A percentile compares a stretch with the other conserved stretches of the same genome.
phyloP scores from a whole-genome alignment of 345 rosid species.

The Linum trigynum region DNA sequence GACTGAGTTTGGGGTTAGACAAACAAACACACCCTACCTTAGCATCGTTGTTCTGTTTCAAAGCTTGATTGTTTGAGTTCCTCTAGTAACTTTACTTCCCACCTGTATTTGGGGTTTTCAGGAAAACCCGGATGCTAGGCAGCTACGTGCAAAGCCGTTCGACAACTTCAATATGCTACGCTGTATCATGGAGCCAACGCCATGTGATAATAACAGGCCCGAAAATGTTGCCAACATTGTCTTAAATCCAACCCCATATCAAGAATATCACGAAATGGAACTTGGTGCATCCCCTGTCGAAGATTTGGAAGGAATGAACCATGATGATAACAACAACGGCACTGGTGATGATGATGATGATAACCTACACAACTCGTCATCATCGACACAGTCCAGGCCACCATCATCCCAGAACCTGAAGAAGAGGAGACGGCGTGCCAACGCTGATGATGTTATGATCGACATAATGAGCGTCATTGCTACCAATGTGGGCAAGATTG shows the following conservation, averaged over 20 bases:
- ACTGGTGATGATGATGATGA: not conserved
- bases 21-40: too few relatives aligned
- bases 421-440: slow-evolving; percentile 1
- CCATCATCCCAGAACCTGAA: slow-evolving; percentile 5
- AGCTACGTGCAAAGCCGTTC: slow-evolving; percentile 5
- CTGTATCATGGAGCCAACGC: slow-evolving; percentile 11
- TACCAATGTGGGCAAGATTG: slow-evolving; percentile 12
- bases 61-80: too few relatives aligned
- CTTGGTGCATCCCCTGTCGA: not conserved
- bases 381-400: slow-evolving; percentile 11
- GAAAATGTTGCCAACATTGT: slow-evolving; percentile 1
- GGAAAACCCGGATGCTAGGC: slow-evolving; percentile 10
- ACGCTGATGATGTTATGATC: slow-evolving; percentile 2
- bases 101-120: not conserved
- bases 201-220: not conserved
- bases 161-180: slow-evolving; percentile 5
- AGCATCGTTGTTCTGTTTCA: too few relatives aligned
- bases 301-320: slow-evolving; percentile 7
- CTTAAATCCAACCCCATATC: not conserved
- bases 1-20: too few relatives aligned
- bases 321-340: not conserved
- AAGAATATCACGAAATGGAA: not conserved
- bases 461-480: slow-evolving; percentile 15
- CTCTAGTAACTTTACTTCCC: too few relatives aligned
- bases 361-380: slow-evolving; percentile 6